phyloP scores from a whole-genome alignment of 148 eudicot species.

The Polygonum maritimum region DNA sequence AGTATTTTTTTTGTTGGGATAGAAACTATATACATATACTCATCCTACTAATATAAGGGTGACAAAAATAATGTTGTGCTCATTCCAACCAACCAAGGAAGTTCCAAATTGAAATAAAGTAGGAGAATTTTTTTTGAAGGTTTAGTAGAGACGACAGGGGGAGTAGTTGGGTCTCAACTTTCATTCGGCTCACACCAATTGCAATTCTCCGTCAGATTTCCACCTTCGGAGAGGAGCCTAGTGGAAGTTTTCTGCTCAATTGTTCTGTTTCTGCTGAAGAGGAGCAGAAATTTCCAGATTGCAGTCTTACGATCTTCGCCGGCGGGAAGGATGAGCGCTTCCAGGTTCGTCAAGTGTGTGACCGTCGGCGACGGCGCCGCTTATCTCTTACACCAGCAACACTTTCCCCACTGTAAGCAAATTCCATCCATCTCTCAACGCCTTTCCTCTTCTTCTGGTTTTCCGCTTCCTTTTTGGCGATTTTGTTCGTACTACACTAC shows the following conservation, averaged over 20 bases:
- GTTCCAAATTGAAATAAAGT: too few relatives aligned
- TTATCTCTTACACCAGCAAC: constrained; percentile 36
- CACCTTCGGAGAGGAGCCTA: not conserved
- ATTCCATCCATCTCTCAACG: not conserved
- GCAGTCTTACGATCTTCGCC: not conserved
- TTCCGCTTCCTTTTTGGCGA: not conserved
- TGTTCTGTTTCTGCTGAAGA: not conserved
- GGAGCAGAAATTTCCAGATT: not conserved
- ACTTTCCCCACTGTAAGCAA: constrained; percentile 42
- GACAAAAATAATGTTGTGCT: too few relatives aligned
- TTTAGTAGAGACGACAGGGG: too few relatives aligned
- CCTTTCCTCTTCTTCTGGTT: not conserved
- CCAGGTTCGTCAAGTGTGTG: constrained; percentile 34
- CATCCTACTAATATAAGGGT: too few relatives aligned
- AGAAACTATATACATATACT: too few relatives aligned
- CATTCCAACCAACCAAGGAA: too few relatives aligned
- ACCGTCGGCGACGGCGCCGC: constrained; percentile 32
- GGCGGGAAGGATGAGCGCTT: constrained; percentile 25
- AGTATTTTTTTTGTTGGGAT: too few relatives aligned
- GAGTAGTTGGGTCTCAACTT: not conserved
- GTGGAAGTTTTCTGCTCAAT: not conserved
- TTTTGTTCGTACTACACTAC: not conserved
- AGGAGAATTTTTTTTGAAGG: too few relatives aligned
- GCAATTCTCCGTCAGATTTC: not conserved
- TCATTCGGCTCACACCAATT: not conserved